Conservation (phyloP, 2,329 filamentous ascomycete species). For the Apiospora aurea region DNA sequence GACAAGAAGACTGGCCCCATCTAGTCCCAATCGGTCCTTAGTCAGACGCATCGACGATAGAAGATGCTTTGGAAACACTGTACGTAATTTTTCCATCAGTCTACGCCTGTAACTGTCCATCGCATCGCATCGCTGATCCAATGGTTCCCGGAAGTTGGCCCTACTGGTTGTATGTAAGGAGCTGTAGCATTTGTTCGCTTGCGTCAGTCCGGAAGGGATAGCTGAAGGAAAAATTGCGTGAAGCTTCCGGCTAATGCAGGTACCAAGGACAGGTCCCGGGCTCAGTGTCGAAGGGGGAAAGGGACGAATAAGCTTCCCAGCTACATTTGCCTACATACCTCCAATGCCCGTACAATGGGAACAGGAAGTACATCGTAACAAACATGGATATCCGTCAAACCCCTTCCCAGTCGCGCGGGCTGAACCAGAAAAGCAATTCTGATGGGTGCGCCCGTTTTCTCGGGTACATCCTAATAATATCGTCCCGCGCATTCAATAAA, state of each 20-base stretch:
- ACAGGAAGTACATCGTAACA: background rate
- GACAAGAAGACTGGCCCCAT: background rate
- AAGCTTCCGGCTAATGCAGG: slow-evolving; percentile 15
- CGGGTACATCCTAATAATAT: background rate
- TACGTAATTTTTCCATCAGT: slow-evolving; percentile 1
- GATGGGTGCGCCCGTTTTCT: slow-evolving; percentile 5
- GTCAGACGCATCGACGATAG: slow-evolving; percentile 4
- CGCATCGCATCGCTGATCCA: background rate
- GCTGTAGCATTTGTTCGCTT: background rate
- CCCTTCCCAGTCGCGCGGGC: background rate
- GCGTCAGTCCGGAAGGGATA: background rate
- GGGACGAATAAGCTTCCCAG: slow-evolving; percentile 19
- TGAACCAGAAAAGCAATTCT: slow-evolving; percentile 4
- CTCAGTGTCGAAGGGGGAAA: background rate
- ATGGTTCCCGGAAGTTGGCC: background rate
- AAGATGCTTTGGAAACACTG: background rate
- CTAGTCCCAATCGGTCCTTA: background rate
- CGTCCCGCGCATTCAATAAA: slow-evolving; percentile 6
- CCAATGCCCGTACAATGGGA: background rate
- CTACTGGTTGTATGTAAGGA: background rate
- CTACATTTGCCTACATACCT: background rate
- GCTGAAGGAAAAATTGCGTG: background rate
- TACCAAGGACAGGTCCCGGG: slow-evolving; percentile 4
- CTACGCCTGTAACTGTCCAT: background rate
- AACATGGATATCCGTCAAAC: background rate